Percentiles rank a stretch among this genome's conserved stretches.
Conservation (phyloP, 2,329 filamentous ascomycete genomes). For the Fusarium acutatum region DNA sequence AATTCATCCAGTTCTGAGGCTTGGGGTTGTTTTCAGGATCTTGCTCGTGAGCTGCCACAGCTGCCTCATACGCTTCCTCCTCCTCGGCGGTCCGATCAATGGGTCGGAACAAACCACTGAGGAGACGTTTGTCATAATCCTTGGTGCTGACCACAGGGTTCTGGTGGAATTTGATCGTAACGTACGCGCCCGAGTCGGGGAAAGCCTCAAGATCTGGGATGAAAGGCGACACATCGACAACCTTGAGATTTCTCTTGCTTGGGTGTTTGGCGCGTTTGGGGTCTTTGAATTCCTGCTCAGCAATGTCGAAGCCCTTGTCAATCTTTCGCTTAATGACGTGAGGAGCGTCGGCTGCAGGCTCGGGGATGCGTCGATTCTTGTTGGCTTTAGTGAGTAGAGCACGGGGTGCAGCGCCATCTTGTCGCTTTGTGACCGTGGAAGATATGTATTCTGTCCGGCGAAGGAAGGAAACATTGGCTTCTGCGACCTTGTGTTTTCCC, state of each 20-base stretch:
- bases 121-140: constrained; percentile 68
- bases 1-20: constrained; percentile 68
- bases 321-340: constrained; percentile 75
- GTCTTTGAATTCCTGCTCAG: constrained; percentile 63
- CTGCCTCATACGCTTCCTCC: constrained; percentile 59
- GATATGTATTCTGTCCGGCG: constrained; percentile 96
- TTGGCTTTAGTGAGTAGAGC: constrained; percentile 47
- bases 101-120: constrained; percentile 69
- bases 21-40: constrained; percentile 65
- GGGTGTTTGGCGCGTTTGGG: constrained; percentile 65
- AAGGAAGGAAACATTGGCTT: constrained; percentile 88
- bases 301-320: constrained; percentile 66
- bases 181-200: constrained; percentile 74
- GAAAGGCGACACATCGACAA: constrained; percentile 68
- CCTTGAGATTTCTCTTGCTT: constrained; percentile 64
- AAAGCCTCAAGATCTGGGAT: constrained; percentile 74
- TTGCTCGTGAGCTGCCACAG: constrained; percentile 62
- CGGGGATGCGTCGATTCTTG: constrained; percentile 58
- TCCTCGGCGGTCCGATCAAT: constrained; percentile 64
- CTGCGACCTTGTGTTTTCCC: constrained; percentile 81
- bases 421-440: constrained; percentile 61
- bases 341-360: constrained; percentile 68
- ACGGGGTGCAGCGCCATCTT: constrained; percentile 55
- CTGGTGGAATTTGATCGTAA: constrained; percentile 73
- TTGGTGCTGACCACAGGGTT: constrained; percentile 65